Evolutionary conservation across 2,329 filamentous ascomycete genomes (phyloP).

Genomic region (Coniochaeta hoffmannii): DNA sequence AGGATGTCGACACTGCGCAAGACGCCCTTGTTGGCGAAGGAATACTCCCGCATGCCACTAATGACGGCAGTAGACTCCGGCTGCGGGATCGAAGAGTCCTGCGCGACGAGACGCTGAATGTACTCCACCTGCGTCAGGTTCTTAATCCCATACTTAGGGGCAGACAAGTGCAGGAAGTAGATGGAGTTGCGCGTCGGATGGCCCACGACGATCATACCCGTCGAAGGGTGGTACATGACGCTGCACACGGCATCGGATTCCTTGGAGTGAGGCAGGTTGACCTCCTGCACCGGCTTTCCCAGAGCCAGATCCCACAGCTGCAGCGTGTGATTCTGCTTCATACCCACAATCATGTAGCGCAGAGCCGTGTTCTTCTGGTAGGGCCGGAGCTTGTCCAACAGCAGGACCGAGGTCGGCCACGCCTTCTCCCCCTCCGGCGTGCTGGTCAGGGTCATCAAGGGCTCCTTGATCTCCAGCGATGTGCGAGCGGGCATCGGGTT

Average conservation of each 20-base stretch:
- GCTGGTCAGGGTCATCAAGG: constrained; percentile 78
- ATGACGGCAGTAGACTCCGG: constrained; percentile 95
- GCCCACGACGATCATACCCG: constrained; percentile 89
- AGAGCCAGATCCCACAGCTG: constrained; percentile 97
- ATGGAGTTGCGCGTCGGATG: constrained; percentile 96
- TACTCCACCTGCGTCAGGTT: constrained; percentile 82
- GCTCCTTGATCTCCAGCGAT: constrained; percentile 73
- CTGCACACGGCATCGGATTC: constrained; percentile 98
- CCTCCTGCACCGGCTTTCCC: constrained; percentile 91
- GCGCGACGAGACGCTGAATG: constrained; percentile 67
- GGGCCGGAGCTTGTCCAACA: constrained; percentile 92
- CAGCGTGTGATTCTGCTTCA: constrained; percentile 98
- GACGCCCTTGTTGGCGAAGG: constrained; percentile 77
- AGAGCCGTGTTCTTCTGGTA: constrained; percentile 85
- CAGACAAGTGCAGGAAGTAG: constrained; percentile 93
- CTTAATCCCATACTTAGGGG: constrained; percentile 82
- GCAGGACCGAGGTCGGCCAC: constrained; percentile 91
- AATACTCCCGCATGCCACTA: constrained; percentile 93
- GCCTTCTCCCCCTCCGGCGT: constrained; percentile 86
- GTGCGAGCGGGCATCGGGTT: constrained; percentile 46
- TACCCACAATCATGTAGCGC: constrained; percentile 91
- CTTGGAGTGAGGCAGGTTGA: constrained; percentile 91
- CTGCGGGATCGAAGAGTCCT: constrained; percentile 66
- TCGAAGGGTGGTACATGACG: constrained; percentile 85
- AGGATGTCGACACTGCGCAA: constrained; percentile 88